phyloP scores from a whole-genome alignment of 805 yeast species.

The Yarrowia sp. region DNA sequence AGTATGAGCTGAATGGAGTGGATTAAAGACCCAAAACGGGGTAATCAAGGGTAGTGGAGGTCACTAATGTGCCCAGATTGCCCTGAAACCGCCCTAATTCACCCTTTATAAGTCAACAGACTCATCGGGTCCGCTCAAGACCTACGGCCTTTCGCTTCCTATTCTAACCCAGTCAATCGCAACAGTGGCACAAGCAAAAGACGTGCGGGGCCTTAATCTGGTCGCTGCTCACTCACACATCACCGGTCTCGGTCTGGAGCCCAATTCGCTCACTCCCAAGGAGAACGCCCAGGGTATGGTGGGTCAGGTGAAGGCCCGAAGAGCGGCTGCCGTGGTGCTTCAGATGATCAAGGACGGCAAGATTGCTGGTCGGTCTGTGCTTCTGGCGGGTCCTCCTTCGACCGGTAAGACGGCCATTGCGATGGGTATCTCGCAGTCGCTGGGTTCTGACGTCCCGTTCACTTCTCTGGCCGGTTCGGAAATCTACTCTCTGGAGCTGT shows the following conservation, averaged over 20 bases:
- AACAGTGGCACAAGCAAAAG: constrained; percentile 55
- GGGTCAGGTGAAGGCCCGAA: constrained; percentile 93
- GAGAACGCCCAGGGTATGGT: constrained; percentile 93
- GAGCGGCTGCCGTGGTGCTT: constrained; percentile 92
- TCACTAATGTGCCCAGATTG: no score
- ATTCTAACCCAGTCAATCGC: constrained; percentile 49
- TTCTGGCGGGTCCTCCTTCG: constrained; percentile 97
- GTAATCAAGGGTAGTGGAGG: no score
- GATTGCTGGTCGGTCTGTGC: constrained; percentile 95
- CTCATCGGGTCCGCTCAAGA: no score
- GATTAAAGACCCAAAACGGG: no score
- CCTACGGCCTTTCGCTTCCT: no score
- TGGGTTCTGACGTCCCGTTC: constrained; percentile 84
- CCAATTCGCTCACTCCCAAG: constrained; percentile 80
- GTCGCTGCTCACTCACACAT: constrained; percentile 99
- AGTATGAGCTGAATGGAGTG: not conserved
- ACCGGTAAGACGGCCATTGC: constrained; percentile 99
- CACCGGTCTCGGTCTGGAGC: constrained; percentile 92
- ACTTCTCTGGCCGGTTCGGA: constrained; percentile 96
- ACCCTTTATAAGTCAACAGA: no score
- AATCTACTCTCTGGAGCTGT: constrained; percentile 86
- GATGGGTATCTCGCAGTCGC: constrained; percentile 68
- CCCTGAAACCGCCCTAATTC: no score
- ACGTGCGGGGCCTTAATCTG: constrained; percentile 69
- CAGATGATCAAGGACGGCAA: constrained; percentile 93